Evolutionary conservation across 306 rosid species (phyloP), one percentile per base, ranked within the genome.

Genomic region (Vigna reflexopilosa): DNA sequence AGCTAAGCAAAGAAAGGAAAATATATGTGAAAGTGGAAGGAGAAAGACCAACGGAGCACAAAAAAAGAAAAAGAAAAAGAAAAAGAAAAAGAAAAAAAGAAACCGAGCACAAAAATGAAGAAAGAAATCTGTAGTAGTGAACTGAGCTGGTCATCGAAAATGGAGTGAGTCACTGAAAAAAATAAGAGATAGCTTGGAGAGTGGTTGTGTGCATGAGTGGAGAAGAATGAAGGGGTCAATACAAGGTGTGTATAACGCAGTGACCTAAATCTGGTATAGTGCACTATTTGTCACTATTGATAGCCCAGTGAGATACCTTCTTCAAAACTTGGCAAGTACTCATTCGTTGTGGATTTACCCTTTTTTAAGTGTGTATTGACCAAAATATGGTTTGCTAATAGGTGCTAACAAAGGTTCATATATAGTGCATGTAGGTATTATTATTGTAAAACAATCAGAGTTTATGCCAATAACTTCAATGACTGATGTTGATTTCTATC

Each of bases 401-500:
- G 38, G 44, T 55, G 47, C 15, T 11, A 28, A 10, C 11, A 7
- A 40, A 16, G 10, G 20, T 55, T 77, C 81, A 26, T n/a, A 71
- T 13, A n/a, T 67, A n/a, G 28, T 67, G 69, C 70, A 56, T 45
- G 40, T 56, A 44, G 45, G 68, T 67, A 67, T 16, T 61, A 30
- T 30, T 15, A 28, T 28, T 68, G 59, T 19, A 28, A 67, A 19
- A 34, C 69, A 55, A 67, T 77, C 34, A 13, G 55, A 67, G 17
- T 17, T 42, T 36, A 26, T 77, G 75, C 45, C 32, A 42, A 55
- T 16, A 77, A 30, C 17, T 61, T 15, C 42, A 68, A 78, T 57
- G 28, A 78, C 13, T 45, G 70, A 47, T 57, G 57, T 68, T 78
- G 58, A 57, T 45, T 68, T 72, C 7, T 16, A 20, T 67, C 36